Percentiles rank a stretch among this genome's conserved stretches.
Conservation (phyloP, 169 alveolate genomes). For the Plasmodium fragile region DNA sequence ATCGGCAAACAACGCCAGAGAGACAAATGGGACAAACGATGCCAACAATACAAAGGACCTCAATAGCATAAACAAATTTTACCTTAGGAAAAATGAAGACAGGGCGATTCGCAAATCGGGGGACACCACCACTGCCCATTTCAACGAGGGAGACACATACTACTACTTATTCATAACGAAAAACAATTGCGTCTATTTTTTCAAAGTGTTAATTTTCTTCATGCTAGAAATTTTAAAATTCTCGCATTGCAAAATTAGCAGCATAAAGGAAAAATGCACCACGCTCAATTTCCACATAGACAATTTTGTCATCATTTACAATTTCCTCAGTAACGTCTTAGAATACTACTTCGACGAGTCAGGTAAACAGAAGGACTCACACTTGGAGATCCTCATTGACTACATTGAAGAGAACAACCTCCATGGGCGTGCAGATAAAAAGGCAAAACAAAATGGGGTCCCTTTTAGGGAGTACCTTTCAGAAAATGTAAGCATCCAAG, state of each 20-base stretch:
- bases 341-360: constrained; percentile 29
- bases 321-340: constrained; percentile 38
- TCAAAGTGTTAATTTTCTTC: constrained; percentile 30
- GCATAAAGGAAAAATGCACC: constrained; percentile 9
- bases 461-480: background rate
- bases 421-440: background rate
- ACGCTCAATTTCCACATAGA: constrained; percentile 34
- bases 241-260: constrained; percentile 22
- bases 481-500: background rate
- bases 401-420: constrained; percentile 31
- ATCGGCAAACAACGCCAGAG: background rate
- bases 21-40: background rate
- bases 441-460: background rate
- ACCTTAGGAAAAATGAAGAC: constrained; percentile 12
- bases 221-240: constrained; percentile 57
- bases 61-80: constrained; percentile 18
- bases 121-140: background rate
- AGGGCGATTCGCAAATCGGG: constrained; percentile 1
- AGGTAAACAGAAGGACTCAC: background rate
- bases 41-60: background rate
- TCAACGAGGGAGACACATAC: constrained; percentile 39
- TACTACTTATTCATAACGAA: constrained; percentile 65
- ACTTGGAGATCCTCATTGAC: constrained; percentile 18
- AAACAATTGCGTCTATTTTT: constrained; percentile 58
- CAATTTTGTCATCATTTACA: constrained; percentile 43